A percentile compares a stretch with the other conserved stretches of the same genome.
These are phyloP conservation scores for Prunus mume DNA, from an alignment of 306 rosid species.

Conservation along the genomic window DNA sequence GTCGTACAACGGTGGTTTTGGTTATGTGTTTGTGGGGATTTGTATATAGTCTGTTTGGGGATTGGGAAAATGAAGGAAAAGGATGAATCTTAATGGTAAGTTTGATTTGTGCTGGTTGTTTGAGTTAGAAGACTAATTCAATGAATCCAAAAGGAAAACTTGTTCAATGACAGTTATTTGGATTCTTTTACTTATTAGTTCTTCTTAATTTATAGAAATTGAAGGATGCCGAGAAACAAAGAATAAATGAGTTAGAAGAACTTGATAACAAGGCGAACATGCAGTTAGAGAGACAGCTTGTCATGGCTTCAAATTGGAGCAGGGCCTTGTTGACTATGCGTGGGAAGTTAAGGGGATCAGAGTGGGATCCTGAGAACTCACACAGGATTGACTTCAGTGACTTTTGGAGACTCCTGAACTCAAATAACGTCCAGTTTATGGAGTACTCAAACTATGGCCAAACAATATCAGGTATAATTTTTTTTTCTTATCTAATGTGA, in stretches of 20 bases:
- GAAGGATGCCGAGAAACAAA: slow-evolving; percentile 72
- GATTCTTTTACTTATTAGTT: background rate
- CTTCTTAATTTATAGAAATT: slow-evolving; percentile 50
- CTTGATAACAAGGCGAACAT: slow-evolving; percentile 69
- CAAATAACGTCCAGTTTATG: slow-evolving; percentile 73
- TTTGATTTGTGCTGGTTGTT: background rate
- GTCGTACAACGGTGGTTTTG: background rate
- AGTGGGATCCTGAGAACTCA: slow-evolving; percentile 93
- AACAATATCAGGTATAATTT: slow-evolving; percentile 73
- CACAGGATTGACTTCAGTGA: slow-evolving; percentile 79
- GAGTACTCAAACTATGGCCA: slow-evolving; percentile 96
- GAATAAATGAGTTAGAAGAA: slow-evolving; percentile 73
- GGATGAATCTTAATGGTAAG: background rate
- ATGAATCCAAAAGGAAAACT: background rate
- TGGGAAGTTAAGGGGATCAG: slow-evolving; percentile 84
- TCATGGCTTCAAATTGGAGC: slow-evolving; percentile 90
- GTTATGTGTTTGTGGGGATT: background rate
- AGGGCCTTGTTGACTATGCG: slow-evolving; percentile 69
- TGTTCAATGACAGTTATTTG: background rate
- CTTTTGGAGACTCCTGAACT: slow-evolving; percentile 73
- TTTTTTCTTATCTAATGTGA: background rate
- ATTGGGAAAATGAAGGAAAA: background rate
- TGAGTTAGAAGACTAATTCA: too few relatives aligned
- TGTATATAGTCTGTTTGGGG: background rate
- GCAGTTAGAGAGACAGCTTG: slow-evolving; percentile 97